Percentiles rank a stretch among this genome's conserved stretches.
Evolutionary conservation across 2,329 filamentous ascomycete genomes (phyloP).

Genomic region (Fusarium sp.): DNA sequence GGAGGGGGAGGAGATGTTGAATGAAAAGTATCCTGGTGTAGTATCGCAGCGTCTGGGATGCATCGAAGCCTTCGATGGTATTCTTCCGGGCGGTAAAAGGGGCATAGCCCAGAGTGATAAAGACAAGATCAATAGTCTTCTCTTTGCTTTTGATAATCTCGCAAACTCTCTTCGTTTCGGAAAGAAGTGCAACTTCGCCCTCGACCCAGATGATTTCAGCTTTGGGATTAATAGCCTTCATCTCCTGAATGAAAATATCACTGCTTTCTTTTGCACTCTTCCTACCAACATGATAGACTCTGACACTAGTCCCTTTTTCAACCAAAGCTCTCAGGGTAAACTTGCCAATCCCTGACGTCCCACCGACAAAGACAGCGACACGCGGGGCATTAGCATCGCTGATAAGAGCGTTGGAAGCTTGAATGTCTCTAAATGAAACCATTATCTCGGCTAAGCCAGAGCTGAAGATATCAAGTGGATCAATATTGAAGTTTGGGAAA

Average conservation of each 20-base stretch:
- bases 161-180: conserved; percentile 55
- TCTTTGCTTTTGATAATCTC: conserved; percentile 53
- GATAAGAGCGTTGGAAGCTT: conserved; percentile 54
- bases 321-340: conserved; percentile 53
- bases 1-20: conserved; percentile 54
- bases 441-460: neutral
- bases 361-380: conserved; percentile 58
- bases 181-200: conserved; percentile 58
- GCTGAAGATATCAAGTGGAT: neutral
- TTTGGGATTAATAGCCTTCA: conserved; percentile 51
- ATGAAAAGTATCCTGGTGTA: conserved; percentile 58
- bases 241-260: conserved; percentile 50
- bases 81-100: conserved; percentile 53
- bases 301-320: conserved; percentile 48
- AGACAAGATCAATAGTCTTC: conserved; percentile 55
- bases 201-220: conserved; percentile 57
- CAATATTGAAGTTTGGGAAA: neutral
- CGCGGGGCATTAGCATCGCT: conserved; percentile 51
- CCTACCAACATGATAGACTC: conserved; percentile 58
- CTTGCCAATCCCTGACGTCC: conserved; percentile 59
- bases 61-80: conserved; percentile 57
- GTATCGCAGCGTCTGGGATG: conserved; percentile 53
- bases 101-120: conserved; percentile 57
- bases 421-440: conserved; percentile 52
- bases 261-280: conserved; percentile 48